Evolutionary conservation across 768 basidiomycete species (phyloP), one percentile per base, ranked within the genome.

Genomic region (Tylopilus vinaceipallidus): DNA sequence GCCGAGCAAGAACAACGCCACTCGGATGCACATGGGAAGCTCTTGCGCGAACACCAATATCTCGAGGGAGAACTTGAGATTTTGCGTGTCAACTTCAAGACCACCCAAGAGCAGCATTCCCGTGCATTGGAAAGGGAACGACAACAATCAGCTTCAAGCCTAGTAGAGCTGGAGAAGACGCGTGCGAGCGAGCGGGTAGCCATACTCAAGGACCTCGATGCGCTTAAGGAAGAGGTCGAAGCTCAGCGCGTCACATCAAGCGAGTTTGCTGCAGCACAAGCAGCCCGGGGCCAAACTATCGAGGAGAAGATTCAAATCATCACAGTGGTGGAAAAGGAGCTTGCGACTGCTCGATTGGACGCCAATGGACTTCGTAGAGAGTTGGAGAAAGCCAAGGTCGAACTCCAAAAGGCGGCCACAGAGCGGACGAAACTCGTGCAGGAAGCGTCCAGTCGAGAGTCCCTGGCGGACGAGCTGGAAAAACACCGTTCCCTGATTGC

Each of bases 391-490:
- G 74, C 88, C 42, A 77, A 77, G 48, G 74, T 69, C 12, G 85
- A 89, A 59, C 73, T 91, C 9, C 75, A 80, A 42, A 73, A 71
- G 53, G 81, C 82, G 27, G 78, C 74, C 29, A 69, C 61, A 14
- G 82, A 86, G 60, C 82, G 86, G 57, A 75, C 78, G 4, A 77
- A 78, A 60, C 77, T 89, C 11, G 71, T 82, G 27, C 78, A 84
- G 56, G 88, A 89, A 62, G 82, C 81, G 10, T 87, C 88, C 8
- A 84, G 86, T 57, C 84, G 82, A 34, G 81, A 90, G 57, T 84
- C 86, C 16, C 75, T 91, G 32, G 81, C 80, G 10, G 76, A 79
- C 19, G 89, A 94, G 61, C 72, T 93, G 29, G 89, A 92, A 58
- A 81, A 76, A 30, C 87, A 90, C 65, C 87, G 88, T 22, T 84